Evolutionary conservation across 1,139 yeast genomes (phyloP).

Genomic region (Diutina sp.): DNA sequence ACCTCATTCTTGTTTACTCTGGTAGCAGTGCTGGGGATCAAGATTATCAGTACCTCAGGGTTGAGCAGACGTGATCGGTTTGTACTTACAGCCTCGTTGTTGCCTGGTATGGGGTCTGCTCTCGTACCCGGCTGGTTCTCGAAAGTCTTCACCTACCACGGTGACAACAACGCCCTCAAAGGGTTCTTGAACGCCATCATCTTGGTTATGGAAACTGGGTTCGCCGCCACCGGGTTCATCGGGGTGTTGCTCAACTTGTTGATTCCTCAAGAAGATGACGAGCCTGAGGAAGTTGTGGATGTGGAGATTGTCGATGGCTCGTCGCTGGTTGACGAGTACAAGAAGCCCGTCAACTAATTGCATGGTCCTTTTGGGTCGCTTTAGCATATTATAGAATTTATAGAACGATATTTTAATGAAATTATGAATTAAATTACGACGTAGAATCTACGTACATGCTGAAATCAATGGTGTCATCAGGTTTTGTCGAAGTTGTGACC

Average conservation of each 20-base stretch:
- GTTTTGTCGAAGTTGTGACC: background rate
- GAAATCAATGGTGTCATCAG: background rate
- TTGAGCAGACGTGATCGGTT: background rate
- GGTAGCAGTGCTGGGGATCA: background rate
- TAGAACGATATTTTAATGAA: background rate
- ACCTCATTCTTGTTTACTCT: background rate
- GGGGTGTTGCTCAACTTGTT: conserved; percentile 62
- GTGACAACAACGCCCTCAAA: conserved; percentile 43
- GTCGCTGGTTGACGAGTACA: conserved; percentile 2
- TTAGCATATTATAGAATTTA: background rate
- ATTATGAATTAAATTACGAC: background rate
- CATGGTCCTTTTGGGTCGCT: background rate
- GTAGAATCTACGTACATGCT: background rate
- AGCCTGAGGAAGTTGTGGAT: conserved; percentile 30
- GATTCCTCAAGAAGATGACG: conserved; percentile 65
- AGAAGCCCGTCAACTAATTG: background rate
- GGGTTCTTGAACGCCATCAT: conserved; percentile 76
- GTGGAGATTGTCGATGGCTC: background rate
- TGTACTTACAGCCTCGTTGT: conserved; percentile 44
- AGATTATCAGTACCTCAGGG: background rate
- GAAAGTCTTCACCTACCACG: conserved; percentile 62
- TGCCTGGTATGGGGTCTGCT: conserved; percentile 72
- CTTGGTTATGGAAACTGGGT: conserved; percentile 79
- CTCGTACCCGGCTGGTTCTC: conserved; percentile 67
- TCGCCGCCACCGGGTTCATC: conserved; percentile 69